Evolutionary conservation across 352 stramenopile genomes (phyloP), one percentile per base, ranked within the genome.

Genomic region (Phytophthora brassicae): DNA sequence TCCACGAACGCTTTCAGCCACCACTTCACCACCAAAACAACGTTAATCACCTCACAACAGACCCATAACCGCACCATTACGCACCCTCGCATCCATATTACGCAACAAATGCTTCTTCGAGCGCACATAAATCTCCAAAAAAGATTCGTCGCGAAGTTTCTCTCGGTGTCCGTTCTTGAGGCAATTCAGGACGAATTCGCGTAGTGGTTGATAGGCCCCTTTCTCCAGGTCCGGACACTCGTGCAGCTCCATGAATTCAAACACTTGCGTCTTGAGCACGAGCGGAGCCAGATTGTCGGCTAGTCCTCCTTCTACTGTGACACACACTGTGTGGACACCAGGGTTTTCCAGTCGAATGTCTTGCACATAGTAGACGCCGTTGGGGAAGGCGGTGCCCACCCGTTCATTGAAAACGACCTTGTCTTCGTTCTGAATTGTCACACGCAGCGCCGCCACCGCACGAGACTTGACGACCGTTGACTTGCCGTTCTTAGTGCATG

Each of bases 341-440:
- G 70, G 64, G 38, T 83, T 75, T 51, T 83, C 71, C 16, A 92
- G 57, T 19, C 70, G 70, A 56, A 92, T 80, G 60, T 89, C 81
- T 57, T 92, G 83, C 29, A 92, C 81, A 58, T 92, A 92, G 69
- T 81, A 92, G 33, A 92, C 81, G 61, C 81, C 83, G 44, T 92
- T 92, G 54, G 68, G 69, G 68, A 92, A 92, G 24, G 75, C 59
- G 29, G 65, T 78, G 17, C 50, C 31, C 28, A 92, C 75, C 52
- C 77, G 69, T 55, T 86, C 73, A 33, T 70, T 71, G 55, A 92
- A 89, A 20, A 92, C 79, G 38, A 86, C 65, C 66, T 92, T 90
- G 60, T 86, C 74, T 16, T 92, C 83, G 55, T 90, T 92, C 44
- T 77, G 75, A 56, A 92, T 92, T 11, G 75, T 89, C 55, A 92